These are phyloP conservation scores for Ascochyta fabae DNA, from an alignment of 2,329 filamentous ascomycete species.

Conservation along the genomic window DNA sequence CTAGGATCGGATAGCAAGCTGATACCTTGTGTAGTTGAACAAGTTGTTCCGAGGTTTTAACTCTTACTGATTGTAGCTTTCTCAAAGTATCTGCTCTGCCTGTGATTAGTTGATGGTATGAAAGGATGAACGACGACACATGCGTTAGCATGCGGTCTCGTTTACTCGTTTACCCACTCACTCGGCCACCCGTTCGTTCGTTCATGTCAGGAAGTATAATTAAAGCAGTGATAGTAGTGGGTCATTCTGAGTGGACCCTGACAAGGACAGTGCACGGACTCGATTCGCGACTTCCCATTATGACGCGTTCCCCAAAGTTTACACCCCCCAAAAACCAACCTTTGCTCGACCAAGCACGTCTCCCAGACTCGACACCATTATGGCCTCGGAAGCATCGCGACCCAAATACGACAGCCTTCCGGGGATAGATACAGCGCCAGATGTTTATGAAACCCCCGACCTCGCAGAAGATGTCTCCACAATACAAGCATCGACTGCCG, in stretches of 20 bases:
- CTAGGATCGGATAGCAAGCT: no score
- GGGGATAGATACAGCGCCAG: constrained; percentile 77
- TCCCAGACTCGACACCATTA: constrained; percentile 11
- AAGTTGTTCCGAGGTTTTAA: no score
- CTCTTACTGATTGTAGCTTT: no score
- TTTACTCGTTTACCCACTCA: not conserved
- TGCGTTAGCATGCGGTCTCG: not conserved
- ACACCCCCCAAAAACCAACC: constrained; percentile 13
- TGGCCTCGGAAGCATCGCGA: constrained; percentile 40
- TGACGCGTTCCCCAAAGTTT: constrained; percentile 25
- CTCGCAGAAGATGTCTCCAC: constrained; percentile 90
- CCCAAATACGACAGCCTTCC: constrained; percentile 59
- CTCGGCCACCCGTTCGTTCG: not conserved
- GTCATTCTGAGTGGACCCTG: no score
- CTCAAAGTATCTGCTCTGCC: no score
- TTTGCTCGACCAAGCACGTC: not conserved
- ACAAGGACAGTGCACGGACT: constrained; percentile 6
- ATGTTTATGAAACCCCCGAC: constrained; percentile 96
- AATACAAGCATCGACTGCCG: constrained; percentile 59
- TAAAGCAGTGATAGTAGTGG: no score
- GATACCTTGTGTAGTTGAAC: no score
- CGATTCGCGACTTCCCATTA: constrained; percentile 27
- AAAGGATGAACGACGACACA: not conserved
- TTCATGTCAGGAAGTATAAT: not conserved
- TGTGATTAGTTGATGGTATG: no score